These are phyloP conservation scores for Coffea canephora DNA, from an alignment of 257 asterid genomes.

Conservation along the genomic window DNA sequence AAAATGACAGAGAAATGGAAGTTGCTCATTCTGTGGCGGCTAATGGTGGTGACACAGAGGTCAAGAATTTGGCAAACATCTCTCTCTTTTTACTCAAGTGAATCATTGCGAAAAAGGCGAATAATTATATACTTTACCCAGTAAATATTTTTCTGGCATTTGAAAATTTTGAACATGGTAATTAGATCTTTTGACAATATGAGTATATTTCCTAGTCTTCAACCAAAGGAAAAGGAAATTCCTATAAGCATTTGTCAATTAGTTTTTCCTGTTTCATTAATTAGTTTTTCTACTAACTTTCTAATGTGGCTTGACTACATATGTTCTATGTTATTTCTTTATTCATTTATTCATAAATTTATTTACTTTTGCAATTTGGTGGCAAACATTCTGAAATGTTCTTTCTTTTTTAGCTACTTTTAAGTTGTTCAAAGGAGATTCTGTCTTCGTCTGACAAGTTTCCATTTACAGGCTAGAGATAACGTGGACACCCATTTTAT, in stretches of 20 bases:
- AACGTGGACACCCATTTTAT: constrained; percentile 78
- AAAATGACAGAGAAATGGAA: constrained; percentile 89
- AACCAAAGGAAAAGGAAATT: neutral
- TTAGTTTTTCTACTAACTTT: neutral
- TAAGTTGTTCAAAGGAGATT: neutral
- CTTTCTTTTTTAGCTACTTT: neutral
- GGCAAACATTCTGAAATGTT: neutral
- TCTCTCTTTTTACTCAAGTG: neutral
- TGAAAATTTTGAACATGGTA: neutral
- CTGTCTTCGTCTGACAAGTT: constrained; percentile 11
- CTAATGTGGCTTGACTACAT: neutral
- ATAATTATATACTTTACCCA: neutral
- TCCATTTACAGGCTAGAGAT: constrained; percentile 63
- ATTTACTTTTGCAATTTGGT: neutral
- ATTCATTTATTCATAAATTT: too few species aligned
- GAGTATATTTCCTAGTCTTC: neutral
- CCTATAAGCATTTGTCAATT: neutral
- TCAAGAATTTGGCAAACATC: constrained; percentile 28
- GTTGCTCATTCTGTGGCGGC: constrained; percentile 96
- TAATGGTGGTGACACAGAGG: constrained; percentile 93
- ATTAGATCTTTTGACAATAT: neutral
- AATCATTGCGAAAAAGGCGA: neutral
- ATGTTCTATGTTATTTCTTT: too few species aligned
- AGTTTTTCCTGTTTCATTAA: too few species aligned
- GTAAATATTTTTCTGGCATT: neutral